Evolutionary conservation across 805 yeast species (phyloP), one percentile per base, ranked within the genome.

Genomic region (Kuraishia molischiana): DNA sequence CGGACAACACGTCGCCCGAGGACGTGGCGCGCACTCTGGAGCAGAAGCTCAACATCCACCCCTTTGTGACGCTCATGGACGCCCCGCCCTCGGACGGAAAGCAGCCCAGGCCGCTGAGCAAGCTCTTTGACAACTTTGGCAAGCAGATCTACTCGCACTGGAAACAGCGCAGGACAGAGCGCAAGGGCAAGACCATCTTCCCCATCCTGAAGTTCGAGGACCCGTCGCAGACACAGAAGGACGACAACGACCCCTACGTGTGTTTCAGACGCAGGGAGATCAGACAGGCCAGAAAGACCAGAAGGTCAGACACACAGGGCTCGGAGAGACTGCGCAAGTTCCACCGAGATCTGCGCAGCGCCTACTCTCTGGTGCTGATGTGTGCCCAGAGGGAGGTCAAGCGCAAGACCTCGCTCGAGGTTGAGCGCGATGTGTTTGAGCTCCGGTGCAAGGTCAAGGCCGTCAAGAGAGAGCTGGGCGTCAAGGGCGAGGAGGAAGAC

Each of bases 201-300:
- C 95, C 97, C 3, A 58, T 69, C 13, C 65, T 92, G 36, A 84
- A 79, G 55, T 87, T 85, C 55, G 97, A 89, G 61, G 89, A 85
- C 48, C 85, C 85, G 19, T 75, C 74, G 39, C n/a, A n/a, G n/a
- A 57, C 55, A 30, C 92, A 85, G 41, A 87, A 87, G 52, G 97
- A 89, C 51, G 97, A 89, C 51, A 74, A 73, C 42, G 97, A 92
- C 57, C 97, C 98, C 2, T 92, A 92, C 58, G 81, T 86, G 30
- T 86, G 97, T 63, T 92, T 92, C 67, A 75, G 98, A 51, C 78
- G 96, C 47, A 81, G 98, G 58, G 97, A 89, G 53, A 81, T 86
- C 46, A 77, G 98, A 46, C 97, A 85, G 54, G 92, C 94, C 22
- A 81, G 98, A 58, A 92, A 92, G 58, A 92, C 98, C 0, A 77